Evolutionary conservation across 306 rosid species (phyloP).

Genomic region (Quercus cerris): DNA sequence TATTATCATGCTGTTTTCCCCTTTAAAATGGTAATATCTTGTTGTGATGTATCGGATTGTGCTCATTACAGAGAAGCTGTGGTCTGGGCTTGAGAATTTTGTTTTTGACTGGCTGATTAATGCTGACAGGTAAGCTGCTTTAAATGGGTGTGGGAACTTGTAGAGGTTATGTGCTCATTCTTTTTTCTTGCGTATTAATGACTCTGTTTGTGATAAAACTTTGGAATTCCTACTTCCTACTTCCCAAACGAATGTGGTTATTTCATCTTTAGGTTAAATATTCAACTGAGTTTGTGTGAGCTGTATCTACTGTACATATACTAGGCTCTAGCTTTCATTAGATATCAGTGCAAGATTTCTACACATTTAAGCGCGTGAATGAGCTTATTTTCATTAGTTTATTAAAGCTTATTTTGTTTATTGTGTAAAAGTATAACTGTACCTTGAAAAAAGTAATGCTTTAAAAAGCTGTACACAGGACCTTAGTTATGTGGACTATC

Average conservation of each 20-base stretch:
- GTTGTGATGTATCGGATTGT: background rate
- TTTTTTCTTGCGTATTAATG: background rate
- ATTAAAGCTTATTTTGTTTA: too few species aligned
- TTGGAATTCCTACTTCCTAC: slow-evolving; percentile 2
- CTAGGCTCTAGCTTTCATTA: background rate
- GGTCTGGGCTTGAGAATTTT: slow-evolving; percentile 99
- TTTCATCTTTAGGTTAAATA: background rate
- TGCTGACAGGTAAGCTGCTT: slow-evolving; percentile 78
- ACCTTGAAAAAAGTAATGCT: too few species aligned
- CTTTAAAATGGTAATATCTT: background rate
- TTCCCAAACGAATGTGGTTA: background rate
- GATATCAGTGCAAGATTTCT: background rate
- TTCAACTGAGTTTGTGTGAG: background rate
- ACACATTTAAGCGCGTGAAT: too few species aligned
- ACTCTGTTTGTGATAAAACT: background rate
- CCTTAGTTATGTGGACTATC: too few species aligned
- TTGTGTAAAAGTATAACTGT: too few species aligned
- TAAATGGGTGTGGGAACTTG: slow-evolving; percentile 8
- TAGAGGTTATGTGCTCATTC: background rate
- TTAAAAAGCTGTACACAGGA: too few species aligned
- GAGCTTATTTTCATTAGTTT: too few species aligned
- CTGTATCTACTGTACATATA: background rate
- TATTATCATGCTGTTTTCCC: slow-evolving; percentile 1
- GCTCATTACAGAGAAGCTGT: slow-evolving; percentile 79
- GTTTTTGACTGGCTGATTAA: slow-evolving; percentile 98